Percentiles rank a stretch among this genome's conserved stretches.
Evolutionary conservation across 805 yeast genomes (phyloP).

Genomic region (Saturnispora ahearnii): DNA sequence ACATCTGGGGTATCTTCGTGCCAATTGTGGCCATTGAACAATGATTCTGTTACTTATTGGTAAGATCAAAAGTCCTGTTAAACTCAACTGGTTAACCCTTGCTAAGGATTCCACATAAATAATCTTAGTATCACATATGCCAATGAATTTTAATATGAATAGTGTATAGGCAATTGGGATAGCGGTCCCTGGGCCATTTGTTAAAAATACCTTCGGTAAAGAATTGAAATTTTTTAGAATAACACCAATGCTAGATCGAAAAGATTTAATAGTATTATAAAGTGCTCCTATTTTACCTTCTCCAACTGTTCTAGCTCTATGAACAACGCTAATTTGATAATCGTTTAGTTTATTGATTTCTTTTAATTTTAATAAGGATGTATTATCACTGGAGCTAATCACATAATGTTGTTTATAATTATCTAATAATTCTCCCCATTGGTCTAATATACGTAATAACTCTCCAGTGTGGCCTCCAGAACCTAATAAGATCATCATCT

Average conservation of each 20-base stretch:
- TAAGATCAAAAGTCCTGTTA: slow-evolving; percentile 64
- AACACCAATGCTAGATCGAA: slow-evolving; percentile 18
- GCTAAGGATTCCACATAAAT: slow-evolving; percentile 85
- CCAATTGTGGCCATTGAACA: slow-evolving; percentile 81
- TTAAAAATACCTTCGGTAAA: slow-evolving; percentile 28
- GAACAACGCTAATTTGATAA: slow-evolving; percentile 23
- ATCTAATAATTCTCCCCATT: slow-evolving; percentile 23
- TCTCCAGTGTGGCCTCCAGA: slow-evolving; percentile 98
- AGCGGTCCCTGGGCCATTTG: slow-evolving; percentile 79
- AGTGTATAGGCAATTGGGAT: slow-evolving; percentile 57
- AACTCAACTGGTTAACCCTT: slow-evolving; percentile 62
- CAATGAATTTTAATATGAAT: slow-evolving; percentile 42
- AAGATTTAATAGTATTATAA: slow-evolving; percentile 27
- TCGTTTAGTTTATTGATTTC: slow-evolving; percentile 26
- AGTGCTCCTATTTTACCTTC: slow-evolving; percentile 27
- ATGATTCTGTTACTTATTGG: slow-evolving; percentile 69
- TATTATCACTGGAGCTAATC: slow-evolving; percentile 37
- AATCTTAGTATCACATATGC: slow-evolving; percentile 43
- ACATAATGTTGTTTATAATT: slow-evolving; percentile 23
- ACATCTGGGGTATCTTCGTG: slow-evolving; percentile 41
- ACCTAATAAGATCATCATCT: slow-evolving; percentile 51
- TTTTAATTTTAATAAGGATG: slow-evolving; percentile 35
- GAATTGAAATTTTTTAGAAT: neutral
- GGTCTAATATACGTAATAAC: slow-evolving; percentile 61
- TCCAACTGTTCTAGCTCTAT: slow-evolving; percentile 32